Percentiles rank a stretch among this genome's conserved stretches.
Conservation (phyloP, 768 basidiomycete species). For the Guyanaporus albipodus region DNA sequence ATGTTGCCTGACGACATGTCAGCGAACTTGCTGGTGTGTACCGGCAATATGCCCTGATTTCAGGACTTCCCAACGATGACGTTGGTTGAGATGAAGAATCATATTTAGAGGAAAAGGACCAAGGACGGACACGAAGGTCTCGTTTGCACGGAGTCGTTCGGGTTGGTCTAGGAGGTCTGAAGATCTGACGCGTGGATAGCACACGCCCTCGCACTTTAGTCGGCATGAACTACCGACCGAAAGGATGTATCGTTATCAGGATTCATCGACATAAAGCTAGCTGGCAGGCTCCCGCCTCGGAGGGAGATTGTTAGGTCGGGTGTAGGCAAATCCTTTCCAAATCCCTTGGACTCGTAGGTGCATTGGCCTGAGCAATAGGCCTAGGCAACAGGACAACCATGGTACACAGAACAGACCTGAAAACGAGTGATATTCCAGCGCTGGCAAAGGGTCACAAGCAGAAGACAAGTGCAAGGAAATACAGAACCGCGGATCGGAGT, state of each 20-base stretch:
- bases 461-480: conserved; percentile 48
- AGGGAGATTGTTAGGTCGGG: conserved; percentile 44
- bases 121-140: no score
- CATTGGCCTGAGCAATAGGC: conserved; percentile 59
- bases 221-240: conserved; percentile 69
- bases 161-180: no score
- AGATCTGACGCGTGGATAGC: no score
- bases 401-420: conserved; percentile 46
- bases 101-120: no score
- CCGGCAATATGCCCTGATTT: no score
- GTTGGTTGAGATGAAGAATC: no score
- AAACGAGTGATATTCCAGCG: conserved; percentile 42
- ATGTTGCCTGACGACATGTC: conserved; percentile 74
- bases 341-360: conserved; percentile 56
- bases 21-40: conserved; percentile 56
- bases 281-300: conserved; percentile 53
- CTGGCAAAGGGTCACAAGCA: conserved; percentile 35
- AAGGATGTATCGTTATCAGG: conserved; percentile 58
- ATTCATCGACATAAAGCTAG: conserved; percentile 85
- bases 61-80: conserved; percentile 68
- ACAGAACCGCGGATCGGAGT: no score
- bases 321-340: conserved; percentile 69
- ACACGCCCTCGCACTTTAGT: conserved; percentile 84
- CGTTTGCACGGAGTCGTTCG: conserved; percentile 62
- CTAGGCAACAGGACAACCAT: conserved; percentile 56